These are phyloP conservation scores for Dryas integrifolia DNA, from an alignment of 331 rosid species.

Conservation along the genomic window DNA sequence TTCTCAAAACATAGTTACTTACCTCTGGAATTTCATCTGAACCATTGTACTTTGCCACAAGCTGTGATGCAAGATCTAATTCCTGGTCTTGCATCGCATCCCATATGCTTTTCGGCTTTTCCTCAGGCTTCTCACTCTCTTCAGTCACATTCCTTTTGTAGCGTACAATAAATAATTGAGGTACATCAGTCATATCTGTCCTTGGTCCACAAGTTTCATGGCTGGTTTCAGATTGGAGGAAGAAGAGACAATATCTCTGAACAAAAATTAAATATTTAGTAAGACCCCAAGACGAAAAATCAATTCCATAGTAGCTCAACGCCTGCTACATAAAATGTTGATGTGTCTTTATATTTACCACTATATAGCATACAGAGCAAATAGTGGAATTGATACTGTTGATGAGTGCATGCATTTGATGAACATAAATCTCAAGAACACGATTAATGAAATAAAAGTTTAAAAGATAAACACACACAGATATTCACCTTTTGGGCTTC, in stretches of 20 bases:
- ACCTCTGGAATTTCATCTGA: conserved; percentile 66
- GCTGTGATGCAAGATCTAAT: conserved; percentile 74
- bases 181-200: conserved; percentile 56
- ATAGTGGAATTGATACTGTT: neutral
- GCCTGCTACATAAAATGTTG: too few species aligned
- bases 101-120: conserved; percentile 45
- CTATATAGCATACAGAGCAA: neutral
- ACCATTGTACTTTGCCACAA: conserved; percentile 87
- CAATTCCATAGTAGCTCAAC: too few species aligned
- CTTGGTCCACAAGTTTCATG: conserved; percentile 78
- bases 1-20: conserved; percentile 3
- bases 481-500: conserved; percentile 70
- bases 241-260: conserved; percentile 77
- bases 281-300: neutral
- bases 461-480: conserved; percentile 19
- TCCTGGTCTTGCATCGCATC: conserved; percentile 53
- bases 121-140: conserved; percentile 41
- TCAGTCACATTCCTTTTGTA: conserved; percentile 64
- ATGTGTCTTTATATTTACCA: neutral
- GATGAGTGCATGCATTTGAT: neutral
- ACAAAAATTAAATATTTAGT: neutral
- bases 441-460: neutral
- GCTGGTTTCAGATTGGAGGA: conserved; percentile 62
- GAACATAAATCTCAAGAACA: neutral
- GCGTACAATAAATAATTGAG: conserved; percentile 69